Percentiles rank a stretch among this genome's conserved stretches.
Evolutionary conservation across 2,329 filamentous ascomycete species (phyloP).

Genomic region (Pyricularia grisea): DNA sequence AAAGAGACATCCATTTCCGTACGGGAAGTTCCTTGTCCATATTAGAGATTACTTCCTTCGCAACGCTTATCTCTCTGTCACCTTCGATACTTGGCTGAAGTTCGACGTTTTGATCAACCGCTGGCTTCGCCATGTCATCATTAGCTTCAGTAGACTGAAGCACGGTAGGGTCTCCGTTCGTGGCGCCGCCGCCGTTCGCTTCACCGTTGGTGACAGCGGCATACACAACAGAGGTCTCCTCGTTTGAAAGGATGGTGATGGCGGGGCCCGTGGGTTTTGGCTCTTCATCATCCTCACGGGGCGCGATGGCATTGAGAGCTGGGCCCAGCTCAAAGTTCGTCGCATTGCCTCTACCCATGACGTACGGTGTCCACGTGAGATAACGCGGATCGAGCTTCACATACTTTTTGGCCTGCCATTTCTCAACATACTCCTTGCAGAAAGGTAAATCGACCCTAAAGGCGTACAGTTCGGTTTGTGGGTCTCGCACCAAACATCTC

Average conservation of each 20-base stretch:
- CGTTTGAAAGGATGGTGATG: conserved; percentile 20
- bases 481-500: conserved; percentile 81
- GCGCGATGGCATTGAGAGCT: conserved; percentile 76
- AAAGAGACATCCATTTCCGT: conserved; percentile 34
- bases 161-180: conserved; percentile 12
- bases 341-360: conserved; percentile 82
- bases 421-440: conserved; percentile 77
- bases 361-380: conserved; percentile 91
- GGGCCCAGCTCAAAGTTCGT: conserved; percentile 78
- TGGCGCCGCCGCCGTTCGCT: conserved; percentile 9
- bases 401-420: conserved; percentile 83
- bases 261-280: conserved; percentile 23
- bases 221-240: conserved; percentile 16
- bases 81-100: neutral
- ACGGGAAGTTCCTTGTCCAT: conserved; percentile 9
- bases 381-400: conserved; percentile 72
- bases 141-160: conserved; percentile 13
- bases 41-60: neutral
- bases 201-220: neutral
- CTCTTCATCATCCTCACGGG: conserved; percentile 64
- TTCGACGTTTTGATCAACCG: neutral
- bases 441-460: conserved; percentile 79
- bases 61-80: neutral
- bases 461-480: conserved; percentile 79
- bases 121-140: conserved; percentile 8